A percentile compares a stretch with the other conserved stretches of the same genome.
phyloP scores from a whole-genome alignment of 83 land plant species.

The Thuja plicata region DNA sequence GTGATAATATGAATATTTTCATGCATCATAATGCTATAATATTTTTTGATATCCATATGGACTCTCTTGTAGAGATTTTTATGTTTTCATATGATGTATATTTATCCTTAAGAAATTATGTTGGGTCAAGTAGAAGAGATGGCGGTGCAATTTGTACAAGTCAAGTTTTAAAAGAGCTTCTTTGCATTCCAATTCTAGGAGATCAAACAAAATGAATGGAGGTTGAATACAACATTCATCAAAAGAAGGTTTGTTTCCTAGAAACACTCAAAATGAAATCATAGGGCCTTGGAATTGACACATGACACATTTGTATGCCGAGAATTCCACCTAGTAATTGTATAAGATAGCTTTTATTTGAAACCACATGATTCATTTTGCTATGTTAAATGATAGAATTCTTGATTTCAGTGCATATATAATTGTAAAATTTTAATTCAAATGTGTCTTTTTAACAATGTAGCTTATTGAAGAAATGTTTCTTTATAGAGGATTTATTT shows the following conservation, averaged over 20 bases:
- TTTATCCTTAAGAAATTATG: constrained; percentile 11
- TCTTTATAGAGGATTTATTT: no score
- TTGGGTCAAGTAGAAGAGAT: constrained; percentile 12
- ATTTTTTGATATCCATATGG: no score
- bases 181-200: constrained; percentile 34
- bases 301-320: constrained; percentile 42
- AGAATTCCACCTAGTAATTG: constrained; percentile 90
- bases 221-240: constrained; percentile 34
- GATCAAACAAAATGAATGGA: constrained; percentile 36
- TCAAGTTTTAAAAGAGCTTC: constrained; percentile 26
- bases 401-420: no score
- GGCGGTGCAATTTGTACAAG: constrained; percentile 27
- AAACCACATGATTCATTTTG: no score
- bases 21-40: no score
- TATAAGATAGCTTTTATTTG: constrained; percentile 36
- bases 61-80: no score
- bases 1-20: no score
- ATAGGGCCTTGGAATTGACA: constrained; percentile 36
- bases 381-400: no score
- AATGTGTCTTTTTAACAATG: no score
- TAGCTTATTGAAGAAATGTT: no score
- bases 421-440: no score
- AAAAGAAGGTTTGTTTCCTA: constrained; percentile 75
- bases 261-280: constrained; percentile 50
- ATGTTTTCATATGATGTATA: no score